A percentile compares a stretch with the other conserved stretches of the same genome.
Conservation (phyloP, 129 eudicot species). For the Pittosporum tobira region DNA sequence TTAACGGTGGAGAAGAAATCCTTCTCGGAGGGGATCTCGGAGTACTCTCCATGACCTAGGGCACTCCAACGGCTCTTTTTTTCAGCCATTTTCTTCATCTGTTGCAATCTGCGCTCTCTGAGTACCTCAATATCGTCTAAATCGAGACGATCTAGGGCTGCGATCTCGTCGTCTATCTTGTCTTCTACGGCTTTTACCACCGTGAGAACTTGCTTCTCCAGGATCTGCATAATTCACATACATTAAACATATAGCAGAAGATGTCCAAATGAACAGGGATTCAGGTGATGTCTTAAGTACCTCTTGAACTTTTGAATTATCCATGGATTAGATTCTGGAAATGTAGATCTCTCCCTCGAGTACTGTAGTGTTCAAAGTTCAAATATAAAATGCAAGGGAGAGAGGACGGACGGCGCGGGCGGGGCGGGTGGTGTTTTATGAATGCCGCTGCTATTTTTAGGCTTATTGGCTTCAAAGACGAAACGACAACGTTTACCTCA, state of each 20-base stretch:
- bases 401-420: no score
- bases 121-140: slow-evolving; percentile 76
- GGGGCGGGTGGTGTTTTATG: no score
- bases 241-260: neutral
- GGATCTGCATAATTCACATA: slow-evolving; percentile 34
- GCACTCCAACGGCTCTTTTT: slow-evolving; percentile 75
- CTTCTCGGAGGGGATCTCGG: slow-evolving; percentile 77
- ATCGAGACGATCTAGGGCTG: slow-evolving; percentile 77
- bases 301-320: slow-evolving; percentile 57
- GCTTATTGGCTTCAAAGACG: no score
- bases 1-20: slow-evolving; percentile 76
- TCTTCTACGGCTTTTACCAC: slow-evolving; percentile 94
- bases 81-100: slow-evolving; percentile 98
- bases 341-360: neutral
- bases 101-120: slow-evolving; percentile 76
- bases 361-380: neutral
- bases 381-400: neutral
- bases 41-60: slow-evolving; percentile 83
- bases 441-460: no score
- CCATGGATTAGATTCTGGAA: slow-evolving; percentile 31
- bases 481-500: no score
- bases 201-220: slow-evolving; percentile 76
- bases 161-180: slow-evolving; percentile 77
- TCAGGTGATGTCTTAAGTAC: slow-evolving; percentile 9
- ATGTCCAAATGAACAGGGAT: neutral